These are phyloP conservation scores for Achaetomiella virescens DNA, from an alignment of 495 filamentous ascomycete species.

Conservation along the genomic window DNA sequence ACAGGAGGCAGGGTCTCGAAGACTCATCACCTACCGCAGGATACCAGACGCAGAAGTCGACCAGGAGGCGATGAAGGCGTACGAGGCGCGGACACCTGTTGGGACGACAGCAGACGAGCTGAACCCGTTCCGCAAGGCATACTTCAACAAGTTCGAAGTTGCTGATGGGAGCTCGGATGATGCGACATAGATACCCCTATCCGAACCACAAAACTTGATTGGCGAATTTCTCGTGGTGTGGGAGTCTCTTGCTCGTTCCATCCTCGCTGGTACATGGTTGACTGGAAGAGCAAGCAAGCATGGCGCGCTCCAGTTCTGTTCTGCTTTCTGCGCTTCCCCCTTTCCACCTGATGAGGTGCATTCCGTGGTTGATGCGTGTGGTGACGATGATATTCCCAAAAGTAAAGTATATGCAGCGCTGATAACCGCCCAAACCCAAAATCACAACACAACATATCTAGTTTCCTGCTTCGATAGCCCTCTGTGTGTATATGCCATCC, in stretches of 20 bases:
- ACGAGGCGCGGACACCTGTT: conserved; percentile 26
- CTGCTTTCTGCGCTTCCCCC: neutral
- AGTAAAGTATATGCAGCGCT: conserved; percentile 5
- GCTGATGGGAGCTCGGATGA: conserved; percentile 1
- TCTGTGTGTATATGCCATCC: neutral
- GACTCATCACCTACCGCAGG: conserved; percentile 77
- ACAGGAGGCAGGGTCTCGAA: conserved; percentile 61
- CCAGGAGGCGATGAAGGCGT: conserved; percentile 28
- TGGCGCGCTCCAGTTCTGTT: neutral
- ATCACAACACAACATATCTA: neutral
- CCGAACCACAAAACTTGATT: conserved; percentile 15
- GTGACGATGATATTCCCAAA: neutral
- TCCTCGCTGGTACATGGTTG: neutral
- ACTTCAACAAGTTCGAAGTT: conserved; percentile 41
- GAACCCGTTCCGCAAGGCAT: conserved; percentile 71
- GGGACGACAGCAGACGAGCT: conserved; percentile 63
- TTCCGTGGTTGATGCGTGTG: neutral
- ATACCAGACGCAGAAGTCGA: conserved; percentile 55
- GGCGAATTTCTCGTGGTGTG: too few species aligned
- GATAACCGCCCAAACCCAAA: conserved; percentile 7
- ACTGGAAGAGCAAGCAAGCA: too few species aligned
- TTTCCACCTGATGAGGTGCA: neutral
- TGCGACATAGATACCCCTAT: conserved; percentile 22
- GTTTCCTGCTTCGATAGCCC: neutral
- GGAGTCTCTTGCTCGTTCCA: too few species aligned